A percentile compares a stretch with the other conserved stretches of the same genome.
Evolutionary conservation across 1,284 basidiomycete genomes (phyloP).

Genomic region (Apiotrichum montevideense): DNA sequence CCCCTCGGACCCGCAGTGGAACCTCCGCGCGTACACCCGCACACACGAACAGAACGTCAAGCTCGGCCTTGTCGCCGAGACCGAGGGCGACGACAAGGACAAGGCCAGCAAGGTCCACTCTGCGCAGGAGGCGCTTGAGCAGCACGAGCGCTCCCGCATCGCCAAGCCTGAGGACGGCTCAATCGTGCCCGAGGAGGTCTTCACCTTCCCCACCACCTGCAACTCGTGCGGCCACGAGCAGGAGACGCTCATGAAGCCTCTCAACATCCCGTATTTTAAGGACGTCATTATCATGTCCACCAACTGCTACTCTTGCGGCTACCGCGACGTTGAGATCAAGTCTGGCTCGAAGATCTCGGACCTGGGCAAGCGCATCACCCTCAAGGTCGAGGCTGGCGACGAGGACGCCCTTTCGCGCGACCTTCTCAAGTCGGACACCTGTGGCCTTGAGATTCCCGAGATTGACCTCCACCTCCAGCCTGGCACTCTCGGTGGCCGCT

Average conservation of each 20-base stretch:
- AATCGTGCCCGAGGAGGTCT: constrained; percentile 70
- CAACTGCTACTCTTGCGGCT: constrained; percentile 90
- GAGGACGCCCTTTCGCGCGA: constrained; percentile 89
- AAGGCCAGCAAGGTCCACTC: constrained; percentile 49
- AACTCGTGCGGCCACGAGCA: constrained; percentile 79
- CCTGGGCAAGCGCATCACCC: constrained; percentile 75
- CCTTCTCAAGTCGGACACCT: constrained; percentile 92
- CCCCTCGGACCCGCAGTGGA: constrained; percentile 87
- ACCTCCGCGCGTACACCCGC: constrained; percentile 76
- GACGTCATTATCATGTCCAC: constrained; percentile 99
- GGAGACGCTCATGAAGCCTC: constrained; percentile 91
- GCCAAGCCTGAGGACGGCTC: constrained; percentile 36
- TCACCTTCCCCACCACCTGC: constrained; percentile 80
- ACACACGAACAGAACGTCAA: constrained; percentile 76
- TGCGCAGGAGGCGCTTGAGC: constrained; percentile 30
- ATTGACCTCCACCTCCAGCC: constrained; percentile 88
- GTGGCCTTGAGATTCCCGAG: constrained; percentile 85
- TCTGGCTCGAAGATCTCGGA: constrained; percentile 81
- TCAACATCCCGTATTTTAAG: constrained; percentile 98
- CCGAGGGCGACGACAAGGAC: constrained; percentile 29
- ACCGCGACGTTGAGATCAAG: constrained; percentile 97
- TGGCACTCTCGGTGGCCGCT: constrained; percentile 95
- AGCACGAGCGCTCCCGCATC: constrained; percentile 9
- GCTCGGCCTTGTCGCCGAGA: constrained; percentile 59
- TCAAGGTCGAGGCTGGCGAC: constrained; percentile 73